Evolutionary conservation across 768 basidiomycete genomes (phyloP).

Genomic region (Russula sp.): DNA sequence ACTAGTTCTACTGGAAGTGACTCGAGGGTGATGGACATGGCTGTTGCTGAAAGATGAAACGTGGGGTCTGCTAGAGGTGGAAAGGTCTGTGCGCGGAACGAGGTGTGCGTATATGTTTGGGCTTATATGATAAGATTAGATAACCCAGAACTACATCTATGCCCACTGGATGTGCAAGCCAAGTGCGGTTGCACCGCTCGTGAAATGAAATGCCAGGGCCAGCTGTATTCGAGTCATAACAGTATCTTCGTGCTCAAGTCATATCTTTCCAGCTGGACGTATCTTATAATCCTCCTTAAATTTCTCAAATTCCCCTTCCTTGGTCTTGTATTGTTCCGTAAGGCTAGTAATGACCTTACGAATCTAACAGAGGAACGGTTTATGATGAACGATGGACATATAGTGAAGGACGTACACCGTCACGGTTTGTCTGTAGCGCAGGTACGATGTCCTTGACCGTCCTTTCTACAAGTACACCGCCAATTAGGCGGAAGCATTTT

Average conservation of each 20-base stretch:
- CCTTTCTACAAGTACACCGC: constrained; percentile 91
- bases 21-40: constrained; percentile 21
- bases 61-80: not conserved
- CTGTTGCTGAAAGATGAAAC: not conserved
- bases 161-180: not conserved
- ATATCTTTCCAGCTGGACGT: constrained; percentile 39
- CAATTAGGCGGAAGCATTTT: constrained; percentile 95
- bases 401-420: constrained; percentile 55
- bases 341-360: constrained; percentile 71
- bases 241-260: not conserved
- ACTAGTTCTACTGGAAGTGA: constrained; percentile 70
- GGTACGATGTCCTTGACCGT: constrained; percentile 95
- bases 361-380: constrained; percentile 48
- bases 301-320: constrained; percentile 75
- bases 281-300: constrained; percentile 78
- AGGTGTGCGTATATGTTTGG: not conserved
- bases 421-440: constrained; percentile 79
- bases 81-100: not conserved
- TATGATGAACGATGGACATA: constrained; percentile 18
- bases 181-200: not conserved
- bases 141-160: not conserved
- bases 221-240: not conserved
- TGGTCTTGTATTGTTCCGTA: constrained; percentile 81
- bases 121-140: constrained; percentile 17
- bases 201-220: not conserved